phyloP scores from a whole-genome alignment of 768 basidiomycete species.

The Auricularia auricula-judae region DNA sequence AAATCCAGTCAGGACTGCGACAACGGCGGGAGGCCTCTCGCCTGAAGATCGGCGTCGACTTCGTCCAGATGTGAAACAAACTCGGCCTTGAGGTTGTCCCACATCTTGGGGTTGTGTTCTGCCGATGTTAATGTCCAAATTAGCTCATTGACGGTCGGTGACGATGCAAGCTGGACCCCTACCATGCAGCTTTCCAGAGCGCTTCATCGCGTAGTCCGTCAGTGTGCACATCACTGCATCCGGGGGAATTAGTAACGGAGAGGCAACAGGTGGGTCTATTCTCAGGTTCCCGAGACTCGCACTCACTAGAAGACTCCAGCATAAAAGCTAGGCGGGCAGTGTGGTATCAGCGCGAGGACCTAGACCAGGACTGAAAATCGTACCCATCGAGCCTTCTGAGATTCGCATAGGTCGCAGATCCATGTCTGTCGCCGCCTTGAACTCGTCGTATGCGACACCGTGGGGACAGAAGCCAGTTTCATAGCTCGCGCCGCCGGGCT shows the following conservation, averaged over 20 bases:
- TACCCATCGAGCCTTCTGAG: conserved; percentile 43
- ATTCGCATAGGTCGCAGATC: conserved; percentile 41
- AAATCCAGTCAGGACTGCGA: background rate
- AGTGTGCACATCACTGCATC: conserved; percentile 39
- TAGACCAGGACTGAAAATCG: conserved; percentile 6
- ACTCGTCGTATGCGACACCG: conserved; percentile 49
- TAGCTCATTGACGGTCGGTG: background rate
- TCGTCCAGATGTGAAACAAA: conserved; percentile 49
- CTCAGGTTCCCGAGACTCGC: conserved; percentile 14
- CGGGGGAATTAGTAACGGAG: background rate
- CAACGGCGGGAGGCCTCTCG: conserved; percentile 26
- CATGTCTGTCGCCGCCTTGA: conserved; percentile 42
- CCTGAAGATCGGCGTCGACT: conserved; percentile 39
- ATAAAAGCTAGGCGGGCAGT: conserved; percentile 35
- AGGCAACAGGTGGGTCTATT: conserved; percentile 7
- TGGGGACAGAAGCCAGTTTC: conserved; percentile 58
- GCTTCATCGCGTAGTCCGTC: conserved; percentile 53
- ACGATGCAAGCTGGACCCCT: conserved; percentile 8
- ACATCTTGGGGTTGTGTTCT: conserved; percentile 60
- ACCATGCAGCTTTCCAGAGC: conserved; percentile 50
- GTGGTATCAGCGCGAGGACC: background rate
- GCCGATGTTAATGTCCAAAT: background rate
- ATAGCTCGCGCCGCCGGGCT: conserved; percentile 50
- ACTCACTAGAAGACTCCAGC: conserved; percentile 42
- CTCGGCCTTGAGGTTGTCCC: conserved; percentile 46